Conservation (phyloP, 192 early-diverging fungal genomes). For the Endogone sp. region DNA sequence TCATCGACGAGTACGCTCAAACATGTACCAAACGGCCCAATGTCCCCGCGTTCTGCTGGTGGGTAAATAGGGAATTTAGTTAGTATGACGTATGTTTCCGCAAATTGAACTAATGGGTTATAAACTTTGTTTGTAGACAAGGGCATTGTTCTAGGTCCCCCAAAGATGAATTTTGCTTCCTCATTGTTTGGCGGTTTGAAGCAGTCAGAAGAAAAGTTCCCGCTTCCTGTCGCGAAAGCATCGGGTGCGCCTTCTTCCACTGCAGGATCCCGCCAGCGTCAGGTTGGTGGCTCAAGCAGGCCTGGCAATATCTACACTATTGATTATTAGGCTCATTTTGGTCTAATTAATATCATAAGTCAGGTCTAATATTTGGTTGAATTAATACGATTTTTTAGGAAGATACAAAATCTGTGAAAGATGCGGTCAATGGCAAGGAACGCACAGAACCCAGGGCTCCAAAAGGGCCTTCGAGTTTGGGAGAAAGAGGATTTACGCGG, state of each 20-base stretch:
- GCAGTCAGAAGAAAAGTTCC: background rate
- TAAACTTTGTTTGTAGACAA: background rate
- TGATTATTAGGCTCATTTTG: too few relatives aligned
- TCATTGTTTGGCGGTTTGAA: background rate
- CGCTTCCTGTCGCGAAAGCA: background rate
- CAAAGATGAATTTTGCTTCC: background rate
- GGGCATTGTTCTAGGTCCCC: conserved; percentile 3
- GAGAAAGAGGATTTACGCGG: conserved; percentile 26
- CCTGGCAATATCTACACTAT: too few relatives aligned
- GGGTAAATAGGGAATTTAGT: background rate
- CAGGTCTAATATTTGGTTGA: too few relatives aligned
- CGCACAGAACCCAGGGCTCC: conserved; percentile 25
- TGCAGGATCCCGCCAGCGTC: background rate
- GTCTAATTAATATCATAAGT: too few relatives aligned
- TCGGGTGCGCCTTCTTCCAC: background rate
- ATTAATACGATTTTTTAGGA: background rate
- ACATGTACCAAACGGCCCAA: background rate
- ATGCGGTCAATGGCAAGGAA: conserved; percentile 1
- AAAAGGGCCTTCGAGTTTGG: conserved; percentile 20
- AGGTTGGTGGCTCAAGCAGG: too few relatives aligned
- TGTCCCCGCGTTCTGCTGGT: background rate
- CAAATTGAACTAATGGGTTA: background rate
- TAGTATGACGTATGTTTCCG: background rate
- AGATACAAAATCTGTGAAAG: background rate
- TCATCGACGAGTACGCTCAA: background rate